Conservation (phyloP, 805 yeast genomes). For the Schwanniomyces occidentalis region DNA sequence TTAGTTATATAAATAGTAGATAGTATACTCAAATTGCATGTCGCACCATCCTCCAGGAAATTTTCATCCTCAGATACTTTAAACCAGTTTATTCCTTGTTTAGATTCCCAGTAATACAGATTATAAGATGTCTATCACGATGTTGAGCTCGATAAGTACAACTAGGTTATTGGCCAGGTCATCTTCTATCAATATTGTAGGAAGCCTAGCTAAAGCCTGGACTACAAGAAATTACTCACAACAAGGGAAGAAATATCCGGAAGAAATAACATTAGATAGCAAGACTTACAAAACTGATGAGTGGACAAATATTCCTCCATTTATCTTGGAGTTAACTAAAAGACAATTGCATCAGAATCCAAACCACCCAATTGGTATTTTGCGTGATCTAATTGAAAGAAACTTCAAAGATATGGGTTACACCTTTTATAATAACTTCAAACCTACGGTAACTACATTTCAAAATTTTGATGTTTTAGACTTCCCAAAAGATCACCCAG, state of each 20-base stretch:
- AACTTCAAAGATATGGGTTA: slow-evolving; percentile 67
- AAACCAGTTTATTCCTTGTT: too few relatives aligned
- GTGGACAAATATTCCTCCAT: slow-evolving; percentile 83
- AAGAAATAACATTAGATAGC: slow-evolving; percentile 44
- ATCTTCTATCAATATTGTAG: too few relatives aligned
- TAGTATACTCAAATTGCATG: too few relatives aligned
- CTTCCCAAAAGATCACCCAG: slow-evolving; percentile 90
- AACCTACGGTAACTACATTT: slow-evolving; percentile 76
- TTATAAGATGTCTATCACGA: too few relatives aligned
- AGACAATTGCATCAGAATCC: slow-evolving; percentile 72
- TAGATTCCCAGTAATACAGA: too few relatives aligned
- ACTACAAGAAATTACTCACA: slow-evolving; percentile 2
- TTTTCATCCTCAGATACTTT: too few relatives aligned
- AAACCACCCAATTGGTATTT: slow-evolving; percentile 87
- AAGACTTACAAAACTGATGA: slow-evolving; percentile 60
- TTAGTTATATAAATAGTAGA: too few relatives aligned
- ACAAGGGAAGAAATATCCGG: slow-evolving; percentile 20
- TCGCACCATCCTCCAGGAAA: too few relatives aligned
- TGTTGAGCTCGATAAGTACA: too few relatives aligned
- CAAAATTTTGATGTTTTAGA: slow-evolving; percentile 93
- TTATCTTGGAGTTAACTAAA: slow-evolving; percentile 66
- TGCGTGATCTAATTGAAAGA: slow-evolving; percentile 69
- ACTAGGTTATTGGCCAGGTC: too few relatives aligned
- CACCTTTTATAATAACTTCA: slow-evolving; percentile 76
- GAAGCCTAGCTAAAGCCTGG: too few relatives aligned